Percentiles rank a stretch among this genome's conserved stretches.
Conservation (phyloP, 2,329 filamentous ascomycete species). For the Pyricularia grisea region DNA sequence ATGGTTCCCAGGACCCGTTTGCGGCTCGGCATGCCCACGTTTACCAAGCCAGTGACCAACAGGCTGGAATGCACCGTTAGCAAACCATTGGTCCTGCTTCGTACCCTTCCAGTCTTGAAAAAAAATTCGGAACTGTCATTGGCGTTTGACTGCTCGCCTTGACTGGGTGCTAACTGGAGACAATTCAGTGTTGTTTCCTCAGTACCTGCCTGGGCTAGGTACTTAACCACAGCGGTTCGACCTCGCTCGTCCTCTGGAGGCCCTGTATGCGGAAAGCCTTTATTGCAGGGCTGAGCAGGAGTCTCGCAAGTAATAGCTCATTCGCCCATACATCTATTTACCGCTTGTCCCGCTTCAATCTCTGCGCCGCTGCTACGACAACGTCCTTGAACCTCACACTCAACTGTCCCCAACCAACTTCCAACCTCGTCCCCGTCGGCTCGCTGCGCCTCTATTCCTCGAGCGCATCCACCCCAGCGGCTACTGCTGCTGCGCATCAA, state of each 20-base stretch:
- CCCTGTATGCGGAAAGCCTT: constrained; percentile 10
- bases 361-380: not conserved
- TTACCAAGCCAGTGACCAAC: constrained; percentile 1
- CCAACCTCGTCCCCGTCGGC: not conserved
- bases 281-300: constrained; percentile 12
- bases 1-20: not conserved
- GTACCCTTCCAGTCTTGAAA: not conserved
- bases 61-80: not conserved
- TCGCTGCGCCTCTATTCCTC: not conserved
- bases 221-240: not conserved
- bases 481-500: not conserved
- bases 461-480: not conserved
- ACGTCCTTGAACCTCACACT: not conserved
- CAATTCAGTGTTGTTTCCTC: not conserved
- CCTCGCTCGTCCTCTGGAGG: not conserved
- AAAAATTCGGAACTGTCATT: not conserved
- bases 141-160: not conserved
- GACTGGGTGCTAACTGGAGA: not conserved
- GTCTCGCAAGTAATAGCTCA: constrained; percentile 7
- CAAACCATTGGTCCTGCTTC: not conserved
- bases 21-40: not conserved
- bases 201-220: not conserved
- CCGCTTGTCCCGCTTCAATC: not conserved
- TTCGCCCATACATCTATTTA: not conserved
- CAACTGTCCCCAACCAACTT: not conserved